Evolutionary conservation across 108 stramenopile genomes (phyloP), one percentile per base, ranked within the genome.

Genomic region (Cyclotella kingstonii): DNA sequence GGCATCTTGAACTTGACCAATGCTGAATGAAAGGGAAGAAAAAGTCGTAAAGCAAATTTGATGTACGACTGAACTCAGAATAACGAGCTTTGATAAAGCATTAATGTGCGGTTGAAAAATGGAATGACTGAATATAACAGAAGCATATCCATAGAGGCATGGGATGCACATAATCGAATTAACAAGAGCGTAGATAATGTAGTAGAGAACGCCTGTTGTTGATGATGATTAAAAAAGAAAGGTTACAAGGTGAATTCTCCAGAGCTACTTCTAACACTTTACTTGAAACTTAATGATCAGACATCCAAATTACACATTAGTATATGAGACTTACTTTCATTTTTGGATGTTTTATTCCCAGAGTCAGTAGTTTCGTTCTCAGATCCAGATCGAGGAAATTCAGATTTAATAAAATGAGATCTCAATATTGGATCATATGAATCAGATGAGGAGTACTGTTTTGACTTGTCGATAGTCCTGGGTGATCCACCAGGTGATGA

Each of bases 1-100:
- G 1, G 98, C 98, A 78, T 98, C 98, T 75, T 97, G 97, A 14
- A 97, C 97, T 29, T 84, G 86, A 18, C 96, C 96, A 49, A 96
- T 95, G 39, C 92, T 86, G 75, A 96, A 98, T 14, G 93, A 84
- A 26, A 98, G 68, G 11, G 84, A 75, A 2, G 85, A 87, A 39
- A 89, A 85, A 5, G 87, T 15, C 2, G 77, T 63, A 68, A 98
- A 98, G 47, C 84, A 83, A 7, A 82, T 18, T 63, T 98, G 97
- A 76, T 98, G 97, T 9, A 96, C 73, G 23, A 89, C 73, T 14
- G 78, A 81, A 64, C 80, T 81, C 19, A 91, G 86, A 18, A 98
- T 79, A 6, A 96, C 88, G 30, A 93, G 56, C 65, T 95, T 95
- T 19, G 83, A 76, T 1, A 95, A 61, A 0, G 82, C 89, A 62